Evolutionary conservation across 1,284 basidiomycete genomes (phyloP).

Genomic region (Inonotus obliquus): DNA sequence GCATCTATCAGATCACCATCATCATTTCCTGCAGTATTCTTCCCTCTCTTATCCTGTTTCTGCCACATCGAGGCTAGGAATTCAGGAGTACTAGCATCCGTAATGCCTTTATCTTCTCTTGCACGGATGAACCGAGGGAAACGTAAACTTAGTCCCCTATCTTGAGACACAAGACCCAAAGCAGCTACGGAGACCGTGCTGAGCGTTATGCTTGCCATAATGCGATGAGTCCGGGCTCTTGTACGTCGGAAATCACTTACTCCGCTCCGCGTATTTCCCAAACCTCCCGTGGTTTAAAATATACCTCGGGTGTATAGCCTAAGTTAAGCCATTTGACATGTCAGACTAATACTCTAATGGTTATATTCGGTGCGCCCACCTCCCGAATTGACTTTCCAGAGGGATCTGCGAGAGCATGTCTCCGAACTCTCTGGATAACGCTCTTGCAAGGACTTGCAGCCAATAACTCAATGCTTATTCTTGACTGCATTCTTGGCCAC

Average conservation of each 20-base stretch:
- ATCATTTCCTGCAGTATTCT: constrained; percentile 36
- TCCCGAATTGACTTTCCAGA: constrained; percentile 69
- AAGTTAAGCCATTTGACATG: constrained; percentile 13
- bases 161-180: constrained; percentile 56
- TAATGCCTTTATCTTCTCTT: constrained; percentile 76
- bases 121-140: constrained; percentile 86
- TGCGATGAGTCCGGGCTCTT: neutral
- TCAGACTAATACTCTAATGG: constrained; percentile 7
- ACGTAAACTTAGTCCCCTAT: constrained; percentile 75
- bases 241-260: constrained; percentile 36
- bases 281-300: constrained; percentile 82
- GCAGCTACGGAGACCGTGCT: constrained; percentile 88
- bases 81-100: constrained; percentile 74
- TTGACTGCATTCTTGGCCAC: neutral
- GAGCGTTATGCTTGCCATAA: constrained; percentile 65
- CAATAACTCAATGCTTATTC: constrained; percentile 22
- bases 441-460: constrained; percentile 45
- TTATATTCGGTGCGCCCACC: constrained; percentile 35
- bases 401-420: constrained; percentile 54
- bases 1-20: constrained; percentile 58
- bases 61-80: constrained; percentile 68
- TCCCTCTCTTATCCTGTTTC: constrained; percentile 50
- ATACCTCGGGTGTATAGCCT: constrained; percentile 78
- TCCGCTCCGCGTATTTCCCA: constrained; percentile 94
- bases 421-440: constrained; percentile 64